A percentile compares a stretch with the other conserved stretches of the same genome.
Conservation (phyloP, 306 rosid genomes). For the Cicer cuneatum region DNA sequence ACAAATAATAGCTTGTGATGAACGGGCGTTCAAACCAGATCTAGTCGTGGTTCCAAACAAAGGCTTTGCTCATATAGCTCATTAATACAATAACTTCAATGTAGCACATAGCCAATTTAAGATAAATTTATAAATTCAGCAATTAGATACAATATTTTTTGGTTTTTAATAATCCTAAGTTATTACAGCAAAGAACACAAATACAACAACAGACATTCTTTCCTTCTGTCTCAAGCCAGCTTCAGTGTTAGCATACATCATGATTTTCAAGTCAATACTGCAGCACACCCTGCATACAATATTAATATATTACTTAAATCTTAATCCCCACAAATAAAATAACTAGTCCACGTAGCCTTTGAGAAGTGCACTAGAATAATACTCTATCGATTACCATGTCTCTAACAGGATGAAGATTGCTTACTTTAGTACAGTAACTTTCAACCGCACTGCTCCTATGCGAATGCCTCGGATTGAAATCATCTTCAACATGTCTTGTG, state of each 20-base stretch:
- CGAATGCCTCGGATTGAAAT: slow-evolving; percentile 58
- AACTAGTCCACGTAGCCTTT: background rate
- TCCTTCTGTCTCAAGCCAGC: slow-evolving; percentile 25
- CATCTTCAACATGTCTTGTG: slow-evolving; percentile 58
- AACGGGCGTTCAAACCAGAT: too few species aligned
- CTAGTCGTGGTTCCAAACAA: too few species aligned
- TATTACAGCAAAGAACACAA: slow-evolving; percentile 31
- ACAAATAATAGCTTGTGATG: too few species aligned
- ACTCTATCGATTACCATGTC: slow-evolving; percentile 41
- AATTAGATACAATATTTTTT: too few species aligned
- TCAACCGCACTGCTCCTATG: slow-evolving; percentile 60
- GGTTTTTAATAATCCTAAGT: background rate
- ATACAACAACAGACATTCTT: slow-evolving; percentile 25
- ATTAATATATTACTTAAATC: background rate
- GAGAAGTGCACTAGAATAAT: slow-evolving; percentile 32
- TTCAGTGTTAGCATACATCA: slow-evolving; percentile 21
- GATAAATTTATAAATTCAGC: too few species aligned
- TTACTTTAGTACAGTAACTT: slow-evolving; percentile 70
- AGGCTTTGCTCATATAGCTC: too few species aligned
- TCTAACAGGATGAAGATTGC: slow-evolving; percentile 52
- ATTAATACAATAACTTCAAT: too few species aligned
- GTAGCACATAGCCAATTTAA: too few species aligned
- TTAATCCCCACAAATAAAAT: background rate
- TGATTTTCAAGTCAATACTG: slow-evolving; percentile 45
- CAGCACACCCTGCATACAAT: slow-evolving; percentile 61